These are phyloP conservation scores for Iris pallida DNA, from an alignment of 116 monocot species.

Conservation along the genomic window DNA sequence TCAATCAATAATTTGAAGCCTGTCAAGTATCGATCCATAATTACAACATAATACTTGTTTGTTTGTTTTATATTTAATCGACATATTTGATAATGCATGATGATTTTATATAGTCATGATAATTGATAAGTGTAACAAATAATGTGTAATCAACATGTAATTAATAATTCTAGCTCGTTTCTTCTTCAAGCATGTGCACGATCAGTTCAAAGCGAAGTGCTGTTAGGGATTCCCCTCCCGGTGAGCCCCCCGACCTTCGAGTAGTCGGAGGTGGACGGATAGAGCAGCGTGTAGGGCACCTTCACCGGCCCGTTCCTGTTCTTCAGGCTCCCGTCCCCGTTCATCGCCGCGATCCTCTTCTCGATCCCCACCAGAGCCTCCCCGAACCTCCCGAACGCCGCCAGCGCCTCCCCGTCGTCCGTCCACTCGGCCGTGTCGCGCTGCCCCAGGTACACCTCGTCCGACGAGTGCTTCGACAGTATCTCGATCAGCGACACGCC, in stretches of 20 bases:
- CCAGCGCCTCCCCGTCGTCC: conserved; percentile 27
- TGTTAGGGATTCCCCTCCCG: conserved; percentile 65
- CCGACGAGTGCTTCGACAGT: conserved; percentile 61
- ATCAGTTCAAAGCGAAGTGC: conserved; percentile 34
- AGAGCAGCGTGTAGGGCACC: conserved; percentile 53
- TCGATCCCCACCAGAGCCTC: conserved; percentile 36
- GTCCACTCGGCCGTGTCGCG: conserved; percentile 53
- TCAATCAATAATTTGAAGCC: no score
- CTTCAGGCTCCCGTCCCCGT: conserved; percentile 35
- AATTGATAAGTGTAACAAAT: no score
- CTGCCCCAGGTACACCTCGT: conserved; percentile 66
- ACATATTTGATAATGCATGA: no score
- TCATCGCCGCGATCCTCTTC: conserved; percentile 40
- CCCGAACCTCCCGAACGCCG: conserved; percentile 44
- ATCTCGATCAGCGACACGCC: conserved; percentile 57
- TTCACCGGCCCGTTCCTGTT: conserved; percentile 57
- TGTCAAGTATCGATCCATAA: no score
- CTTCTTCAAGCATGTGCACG: no score
- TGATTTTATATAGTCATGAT: no score
- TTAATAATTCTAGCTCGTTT: no score
- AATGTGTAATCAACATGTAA: no score
- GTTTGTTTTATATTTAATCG: no score
- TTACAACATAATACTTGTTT: no score
- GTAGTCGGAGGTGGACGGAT: conserved; percentile 41
- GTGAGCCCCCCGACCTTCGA: conserved; percentile 30